These are phyloP conservation scores for Kwoniella sp. DNA, from an alignment of 768 basidiomycete genomes.

Conservation along the genomic window DNA sequence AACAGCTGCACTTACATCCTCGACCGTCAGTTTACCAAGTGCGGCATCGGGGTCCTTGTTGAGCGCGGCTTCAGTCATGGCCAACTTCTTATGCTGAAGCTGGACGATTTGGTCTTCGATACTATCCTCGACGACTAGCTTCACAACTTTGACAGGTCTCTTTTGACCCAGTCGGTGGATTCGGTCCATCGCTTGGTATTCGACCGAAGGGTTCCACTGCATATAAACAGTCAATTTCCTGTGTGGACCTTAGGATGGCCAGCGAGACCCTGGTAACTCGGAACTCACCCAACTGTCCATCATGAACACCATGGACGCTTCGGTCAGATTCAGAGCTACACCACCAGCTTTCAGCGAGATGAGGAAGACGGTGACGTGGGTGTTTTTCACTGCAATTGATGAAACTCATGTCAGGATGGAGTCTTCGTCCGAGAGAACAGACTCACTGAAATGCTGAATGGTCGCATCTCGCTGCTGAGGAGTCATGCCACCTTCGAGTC, in stretches of 20 bases:
- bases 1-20: constrained; percentile 56
- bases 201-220: constrained; percentile 89
- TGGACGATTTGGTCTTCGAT: constrained; percentile 91
- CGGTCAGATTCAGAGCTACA: constrained; percentile 58
- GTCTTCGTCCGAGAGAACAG: neutral
- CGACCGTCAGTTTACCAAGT: constrained; percentile 90
- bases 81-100: constrained; percentile 96
- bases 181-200: constrained; percentile 78
- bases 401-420: neutral
- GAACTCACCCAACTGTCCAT: constrained; percentile 80
- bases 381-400: constrained; percentile 90
- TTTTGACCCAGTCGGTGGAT: constrained; percentile 96
- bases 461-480: constrained; percentile 93
- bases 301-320: constrained; percentile 86
- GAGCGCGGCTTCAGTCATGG: constrained; percentile 70
- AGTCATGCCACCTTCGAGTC: constrained; percentile 95
- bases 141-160: constrained; percentile 88
- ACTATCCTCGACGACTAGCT: constrained; percentile 91
- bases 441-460: constrained; percentile 87
- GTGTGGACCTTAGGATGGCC: too few species aligned
- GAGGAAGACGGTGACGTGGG: constrained; percentile 94
- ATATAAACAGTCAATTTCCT: too few species aligned
- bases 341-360: constrained; percentile 93
- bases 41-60: constrained; percentile 63
- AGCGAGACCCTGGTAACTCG: neutral